Evolutionary conservation across 1,284 basidiomycete genomes (phyloP).

Genomic region (Tilletiopsis washingtonensis): DNA sequence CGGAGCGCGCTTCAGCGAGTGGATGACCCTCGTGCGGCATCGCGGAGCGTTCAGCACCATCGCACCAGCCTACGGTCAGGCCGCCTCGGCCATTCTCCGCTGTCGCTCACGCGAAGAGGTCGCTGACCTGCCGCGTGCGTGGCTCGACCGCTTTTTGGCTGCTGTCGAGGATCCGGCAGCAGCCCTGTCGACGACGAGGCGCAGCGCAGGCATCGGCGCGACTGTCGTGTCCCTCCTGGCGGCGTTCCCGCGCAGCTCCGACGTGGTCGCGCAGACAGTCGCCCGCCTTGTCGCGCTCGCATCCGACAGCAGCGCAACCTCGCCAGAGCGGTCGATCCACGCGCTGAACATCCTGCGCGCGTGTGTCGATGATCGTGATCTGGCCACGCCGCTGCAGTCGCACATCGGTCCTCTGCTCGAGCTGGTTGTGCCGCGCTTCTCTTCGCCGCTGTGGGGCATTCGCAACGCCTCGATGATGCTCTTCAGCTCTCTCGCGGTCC

Average conservation of each 20-base stretch:
- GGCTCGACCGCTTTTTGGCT: slow-evolving; percentile 39
- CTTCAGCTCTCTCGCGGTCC: slow-evolving; percentile 41
- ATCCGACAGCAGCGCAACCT: slow-evolving; percentile 6
- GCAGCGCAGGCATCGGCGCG: slow-evolving; percentile 47
- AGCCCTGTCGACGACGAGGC: slow-evolving; percentile 45
- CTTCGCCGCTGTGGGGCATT: slow-evolving; percentile 44
- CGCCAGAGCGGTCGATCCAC: slow-evolving; percentile 20
- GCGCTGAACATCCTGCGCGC: slow-evolving; percentile 47
- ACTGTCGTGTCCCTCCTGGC: slow-evolving; percentile 46
- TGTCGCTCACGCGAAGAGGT: slow-evolving; percentile 23
- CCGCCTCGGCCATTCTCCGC: slow-evolving; percentile 30
- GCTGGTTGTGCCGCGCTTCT: slow-evolving; percentile 43
- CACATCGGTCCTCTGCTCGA: slow-evolving; percentile 39
- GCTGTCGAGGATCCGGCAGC: slow-evolving; percentile 20
- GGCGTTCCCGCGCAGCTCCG: background rate
- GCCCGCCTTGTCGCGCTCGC: slow-evolving; percentile 18
- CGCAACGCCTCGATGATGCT: slow-evolving; percentile 49
- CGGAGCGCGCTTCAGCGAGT: slow-evolving; percentile 41
- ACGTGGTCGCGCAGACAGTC: slow-evolving; percentile 7
- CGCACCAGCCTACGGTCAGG: slow-evolving; percentile 41
- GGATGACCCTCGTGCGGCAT: slow-evolving; percentile 46
- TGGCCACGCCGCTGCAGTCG: slow-evolving; percentile 21
- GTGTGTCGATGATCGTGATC: slow-evolving; percentile 33
- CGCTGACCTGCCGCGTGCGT: slow-evolving; percentile 24
- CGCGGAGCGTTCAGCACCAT: slow-evolving; percentile 48